Conservation (phyloP, 164 flowering plant genomes). For the Chimonanthus salicifolius region DNA sequence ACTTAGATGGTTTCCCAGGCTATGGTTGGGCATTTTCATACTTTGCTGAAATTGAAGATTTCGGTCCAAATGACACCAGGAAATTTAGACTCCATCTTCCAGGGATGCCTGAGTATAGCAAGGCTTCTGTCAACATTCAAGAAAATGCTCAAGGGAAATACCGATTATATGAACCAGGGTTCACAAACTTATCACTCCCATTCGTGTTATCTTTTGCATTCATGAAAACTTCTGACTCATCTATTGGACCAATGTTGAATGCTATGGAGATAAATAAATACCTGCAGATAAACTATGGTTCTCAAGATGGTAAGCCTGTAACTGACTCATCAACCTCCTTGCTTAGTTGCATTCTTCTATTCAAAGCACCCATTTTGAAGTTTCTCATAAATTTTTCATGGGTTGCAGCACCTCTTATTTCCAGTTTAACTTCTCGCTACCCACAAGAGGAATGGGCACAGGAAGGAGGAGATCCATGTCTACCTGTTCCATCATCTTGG, state of each 20-base stretch:
- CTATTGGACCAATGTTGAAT: slow-evolving; percentile 87
- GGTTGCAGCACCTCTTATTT: slow-evolving; percentile 49
- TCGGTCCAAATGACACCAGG: slow-evolving; percentile 53
- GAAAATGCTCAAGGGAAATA: slow-evolving; percentile 92
- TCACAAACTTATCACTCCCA: slow-evolving; percentile 67
- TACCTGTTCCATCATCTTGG: slow-evolving; percentile 96
- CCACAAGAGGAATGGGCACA: slow-evolving; percentile 66
- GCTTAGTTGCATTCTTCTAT: slow-evolving; percentile 4
- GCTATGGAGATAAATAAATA: slow-evolving; percentile 94
- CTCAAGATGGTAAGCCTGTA: slow-evolving; percentile 63
- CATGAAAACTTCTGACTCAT: slow-evolving; percentile 65
- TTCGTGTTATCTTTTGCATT: slow-evolving; percentile 75
- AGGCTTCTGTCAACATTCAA: slow-evolving; percentile 70
- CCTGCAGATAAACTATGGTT: slow-evolving; percentile 63
- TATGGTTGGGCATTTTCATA: slow-evolving; percentile 91
- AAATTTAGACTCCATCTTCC: slow-evolving; percentile 79
- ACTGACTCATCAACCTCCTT: background rate
- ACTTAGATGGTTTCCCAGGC: slow-evolving; percentile 93
- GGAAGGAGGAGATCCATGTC: slow-evolving; percentile 97
- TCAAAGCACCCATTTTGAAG: background rate
- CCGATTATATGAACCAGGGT: slow-evolving; percentile 91
- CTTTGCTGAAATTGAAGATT: slow-evolving; percentile 92
- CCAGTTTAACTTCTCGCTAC: slow-evolving; percentile 43
- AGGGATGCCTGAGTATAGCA: slow-evolving; percentile 58
- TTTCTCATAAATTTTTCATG: slow-evolving; percentile 17